A percentile compares a stretch with the other conserved stretches of the same genome.
Conservation (phyloP, 805 yeast species). For the Starmera amethionina region DNA sequence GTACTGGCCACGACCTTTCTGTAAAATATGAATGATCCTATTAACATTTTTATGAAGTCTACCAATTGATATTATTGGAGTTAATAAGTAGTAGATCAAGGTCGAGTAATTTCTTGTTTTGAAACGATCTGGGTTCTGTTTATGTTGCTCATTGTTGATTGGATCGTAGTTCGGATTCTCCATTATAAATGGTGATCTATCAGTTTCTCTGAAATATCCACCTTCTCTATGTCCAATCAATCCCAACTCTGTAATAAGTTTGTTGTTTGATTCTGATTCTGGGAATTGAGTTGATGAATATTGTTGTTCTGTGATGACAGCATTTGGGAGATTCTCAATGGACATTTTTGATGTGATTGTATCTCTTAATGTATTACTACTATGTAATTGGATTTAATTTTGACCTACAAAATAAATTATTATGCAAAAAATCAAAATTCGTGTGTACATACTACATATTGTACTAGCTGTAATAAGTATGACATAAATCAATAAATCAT, state of each 20-base stretch:
- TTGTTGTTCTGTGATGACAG: slow-evolving; percentile 2
- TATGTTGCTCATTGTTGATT: background rate
- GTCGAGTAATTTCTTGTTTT: slow-evolving; percentile 34
- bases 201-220: slow-evolving; percentile 49
- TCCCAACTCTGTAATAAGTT: slow-evolving; percentile 26
- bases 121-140: background rate
- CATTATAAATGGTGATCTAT: slow-evolving; percentile 36
- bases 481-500: slow-evolving; percentile 1
- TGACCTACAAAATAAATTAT: too few relatives aligned
- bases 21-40: slow-evolving; percentile 46
- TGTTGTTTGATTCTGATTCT: slow-evolving; percentile 14
- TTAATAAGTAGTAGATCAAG: slow-evolving; percentile 40
- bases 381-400: too few relatives aligned
- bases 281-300: slow-evolving; percentile 4
- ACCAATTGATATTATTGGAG: slow-evolving; percentile 42
- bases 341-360: slow-evolving; percentile 5
- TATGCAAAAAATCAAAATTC: too few relatives aligned
- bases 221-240: slow-evolving; percentile 43
- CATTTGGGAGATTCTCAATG: slow-evolving; percentile 4
- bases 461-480: background rate
- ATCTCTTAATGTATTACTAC: slow-evolving; percentile 1
- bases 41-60: slow-evolving; percentile 40
- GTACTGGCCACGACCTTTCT: slow-evolving; percentile 46
- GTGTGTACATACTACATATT: background rate
- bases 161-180: slow-evolving; percentile 24